These are phyloP conservation scores for Ogataea populi-albae DNA, from an alignment of 805 yeast species.

Conservation along the genomic window DNA sequence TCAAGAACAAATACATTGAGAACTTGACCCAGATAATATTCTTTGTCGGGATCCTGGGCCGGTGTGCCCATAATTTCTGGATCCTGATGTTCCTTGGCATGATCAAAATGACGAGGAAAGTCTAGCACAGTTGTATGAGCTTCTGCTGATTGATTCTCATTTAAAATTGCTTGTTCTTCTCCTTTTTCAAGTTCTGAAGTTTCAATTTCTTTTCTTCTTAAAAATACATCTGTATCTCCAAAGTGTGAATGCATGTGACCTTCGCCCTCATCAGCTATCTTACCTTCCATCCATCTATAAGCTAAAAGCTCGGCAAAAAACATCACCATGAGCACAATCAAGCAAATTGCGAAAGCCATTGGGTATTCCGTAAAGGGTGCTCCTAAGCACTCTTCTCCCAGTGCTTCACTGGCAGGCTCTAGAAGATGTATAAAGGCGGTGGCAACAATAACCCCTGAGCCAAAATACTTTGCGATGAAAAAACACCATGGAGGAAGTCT, in stretches of 20 bases:
- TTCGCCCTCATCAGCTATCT: conserved; percentile 14
- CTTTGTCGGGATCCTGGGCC: conserved; percentile 27
- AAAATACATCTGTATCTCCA: conserved; percentile 38
- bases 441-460: conserved; percentile 81
- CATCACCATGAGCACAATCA: conserved; percentile 49
- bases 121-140: conserved; percentile 1
- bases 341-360: conserved; percentile 51
- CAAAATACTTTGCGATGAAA: conserved; percentile 70
- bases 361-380: conserved; percentile 54
- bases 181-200: conserved; percentile 4
- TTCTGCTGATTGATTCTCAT: conserved; percentile 2
- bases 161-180: conserved; percentile 9
- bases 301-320: conserved; percentile 52
- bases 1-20: conserved; percentile 60
- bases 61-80: conserved; percentile 41
- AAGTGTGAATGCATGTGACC: conserved; percentile 54
- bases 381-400: conserved; percentile 59
- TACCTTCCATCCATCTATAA: conserved; percentile 42
- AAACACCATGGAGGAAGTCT: conserved; percentile 61
- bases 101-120: conserved; percentile 35
- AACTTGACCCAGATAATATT: conserved; percentile 51
- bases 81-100: conserved; percentile 42
- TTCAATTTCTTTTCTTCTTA: conserved; percentile 10
- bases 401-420: conserved; percentile 62
- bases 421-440: conserved; percentile 77